A percentile compares a stretch with the other conserved stretches of the same genome.
Evolutionary conservation across 495 filamentous ascomycete species (phyloP).

Genomic region (Letharia lupina): DNA sequence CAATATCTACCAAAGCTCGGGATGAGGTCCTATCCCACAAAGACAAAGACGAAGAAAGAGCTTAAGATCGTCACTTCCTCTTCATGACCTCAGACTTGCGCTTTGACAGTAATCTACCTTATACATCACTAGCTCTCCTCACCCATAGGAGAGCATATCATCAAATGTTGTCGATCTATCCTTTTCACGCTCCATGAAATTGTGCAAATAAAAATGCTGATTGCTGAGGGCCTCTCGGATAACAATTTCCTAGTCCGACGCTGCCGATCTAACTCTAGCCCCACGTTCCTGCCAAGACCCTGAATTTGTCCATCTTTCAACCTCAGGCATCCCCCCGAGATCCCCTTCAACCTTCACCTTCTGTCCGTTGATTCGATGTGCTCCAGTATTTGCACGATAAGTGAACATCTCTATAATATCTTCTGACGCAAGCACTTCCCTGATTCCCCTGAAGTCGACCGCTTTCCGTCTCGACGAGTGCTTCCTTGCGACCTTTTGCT

Average conservation of each 20-base stretch:
- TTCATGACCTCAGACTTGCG: too few species aligned
- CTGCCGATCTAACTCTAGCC: background rate
- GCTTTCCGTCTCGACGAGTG: background rate
- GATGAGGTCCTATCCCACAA: too few species aligned
- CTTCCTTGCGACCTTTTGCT: background rate
- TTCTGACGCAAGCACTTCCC: background rate
- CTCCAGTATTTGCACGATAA: background rate
- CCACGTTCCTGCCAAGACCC: slow-evolving; percentile 4
- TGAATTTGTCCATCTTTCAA: background rate
- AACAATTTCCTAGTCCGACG: too few species aligned
- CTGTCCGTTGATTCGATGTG: background rate
- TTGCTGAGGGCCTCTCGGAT: too few species aligned
- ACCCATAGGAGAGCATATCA: background rate
- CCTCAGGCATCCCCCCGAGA: background rate
- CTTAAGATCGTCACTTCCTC: too few species aligned
- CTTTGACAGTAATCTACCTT: too few species aligned
- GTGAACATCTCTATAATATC: background rate
- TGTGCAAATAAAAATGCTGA: too few species aligned
- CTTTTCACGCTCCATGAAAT: too few species aligned
- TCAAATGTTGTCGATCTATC: background rate
- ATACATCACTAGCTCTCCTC: background rate
- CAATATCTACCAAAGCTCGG: too few species aligned
- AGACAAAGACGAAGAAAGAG: too few species aligned
- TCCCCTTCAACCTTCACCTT: background rate
- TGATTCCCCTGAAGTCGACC: too few species aligned